These are phyloP conservation scores for Bipolaris gigantea DNA, from an alignment of 2,329 filamentous ascomycete genomes.

Conservation along the genomic window DNA sequence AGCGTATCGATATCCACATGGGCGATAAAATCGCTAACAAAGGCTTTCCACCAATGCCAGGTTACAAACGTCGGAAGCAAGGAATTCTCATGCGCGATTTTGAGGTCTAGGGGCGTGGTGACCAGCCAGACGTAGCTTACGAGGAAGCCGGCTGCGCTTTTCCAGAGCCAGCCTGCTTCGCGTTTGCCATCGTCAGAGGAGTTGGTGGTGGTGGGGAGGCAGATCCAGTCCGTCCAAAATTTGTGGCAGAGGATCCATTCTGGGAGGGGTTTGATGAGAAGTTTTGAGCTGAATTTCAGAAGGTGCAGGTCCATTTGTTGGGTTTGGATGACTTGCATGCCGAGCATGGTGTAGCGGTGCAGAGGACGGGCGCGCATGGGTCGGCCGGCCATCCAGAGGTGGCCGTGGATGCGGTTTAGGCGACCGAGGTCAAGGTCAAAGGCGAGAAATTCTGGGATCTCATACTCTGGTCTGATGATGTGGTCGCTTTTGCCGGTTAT, in stretches of 20 bases:
- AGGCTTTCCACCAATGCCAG: constrained; percentile 42
- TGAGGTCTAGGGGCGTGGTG: constrained; percentile 37
- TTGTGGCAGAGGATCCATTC: constrained; percentile 35
- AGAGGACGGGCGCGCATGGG: constrained; percentile 42
- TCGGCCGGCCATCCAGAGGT: constrained; percentile 44
- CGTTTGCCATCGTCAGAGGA: constrained; percentile 3
- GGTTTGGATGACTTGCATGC: constrained; percentile 34
- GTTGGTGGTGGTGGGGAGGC: neutral
- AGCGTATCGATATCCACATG: constrained; percentile 37
- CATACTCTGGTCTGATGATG: constrained; percentile 27
- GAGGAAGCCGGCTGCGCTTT: constrained; percentile 36
- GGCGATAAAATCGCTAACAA: constrained; percentile 30
- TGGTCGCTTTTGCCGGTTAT: constrained; percentile 27
- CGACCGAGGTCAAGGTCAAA: constrained; percentile 36
- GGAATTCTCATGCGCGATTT: constrained; percentile 34
- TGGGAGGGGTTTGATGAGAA: constrained; percentile 40
- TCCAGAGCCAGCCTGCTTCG: constrained; percentile 1
- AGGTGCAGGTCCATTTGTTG: constrained; percentile 45
- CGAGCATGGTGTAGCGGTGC: constrained; percentile 43
- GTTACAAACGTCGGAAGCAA: constrained; percentile 36
- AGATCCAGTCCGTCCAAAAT: constrained; percentile 39
- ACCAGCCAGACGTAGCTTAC: constrained; percentile 44
- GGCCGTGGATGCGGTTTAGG: constrained; percentile 39
- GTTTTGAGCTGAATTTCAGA: constrained; percentile 35
- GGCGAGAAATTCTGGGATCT: constrained; percentile 32